A percentile compares a stretch with the other conserved stretches of the same genome.
Conservation (phyloP, 176 grass and related monocot species). For the Chrysopogon serrulatus region DNA sequence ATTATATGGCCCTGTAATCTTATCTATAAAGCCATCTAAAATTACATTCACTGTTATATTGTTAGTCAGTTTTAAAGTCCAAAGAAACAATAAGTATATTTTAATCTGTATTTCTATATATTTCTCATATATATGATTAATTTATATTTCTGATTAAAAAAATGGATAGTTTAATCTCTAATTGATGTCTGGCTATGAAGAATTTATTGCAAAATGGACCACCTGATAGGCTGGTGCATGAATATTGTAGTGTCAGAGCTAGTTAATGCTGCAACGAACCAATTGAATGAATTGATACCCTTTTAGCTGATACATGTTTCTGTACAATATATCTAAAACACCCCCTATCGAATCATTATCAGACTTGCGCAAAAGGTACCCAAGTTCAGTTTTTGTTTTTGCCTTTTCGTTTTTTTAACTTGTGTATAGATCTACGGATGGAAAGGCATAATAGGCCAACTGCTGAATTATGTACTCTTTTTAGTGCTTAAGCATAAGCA, state of each 20-base stretch:
- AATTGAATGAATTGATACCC: background rate
- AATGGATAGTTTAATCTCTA: background rate
- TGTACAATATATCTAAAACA: conserved; percentile 19
- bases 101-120: background rate
- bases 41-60: background rate
- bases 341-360: background rate
- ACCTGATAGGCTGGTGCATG: background rate
- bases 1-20: background rate
- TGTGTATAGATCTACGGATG: background rate
- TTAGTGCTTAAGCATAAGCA: background rate
- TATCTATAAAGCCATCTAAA: background rate
- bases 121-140: background rate
- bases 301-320: conserved; percentile 10
- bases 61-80: background rate
- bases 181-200: background rate
- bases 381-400: background rate
- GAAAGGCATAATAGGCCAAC: background rate
- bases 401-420: background rate
- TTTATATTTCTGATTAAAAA: background rate
- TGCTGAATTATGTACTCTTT: background rate
- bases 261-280: background rate
- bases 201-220: background rate
- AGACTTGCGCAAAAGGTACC: background rate
- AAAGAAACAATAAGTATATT: background rate
- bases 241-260: background rate